Conservation (phyloP, 2,329 filamentous ascomycete species). For the Lizonia empirigonia region DNA sequence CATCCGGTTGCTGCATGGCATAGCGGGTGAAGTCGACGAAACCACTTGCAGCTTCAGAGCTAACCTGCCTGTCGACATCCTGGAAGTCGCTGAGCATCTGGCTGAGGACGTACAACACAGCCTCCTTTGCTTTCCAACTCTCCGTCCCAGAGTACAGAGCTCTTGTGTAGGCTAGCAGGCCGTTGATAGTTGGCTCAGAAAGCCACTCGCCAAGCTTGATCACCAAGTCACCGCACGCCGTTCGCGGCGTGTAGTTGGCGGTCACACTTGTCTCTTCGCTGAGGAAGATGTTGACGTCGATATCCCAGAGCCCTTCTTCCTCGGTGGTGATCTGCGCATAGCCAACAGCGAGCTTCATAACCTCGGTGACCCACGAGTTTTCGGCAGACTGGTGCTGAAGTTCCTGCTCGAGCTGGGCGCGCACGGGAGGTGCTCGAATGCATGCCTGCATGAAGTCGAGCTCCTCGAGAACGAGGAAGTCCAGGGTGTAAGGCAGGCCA, state of each 20-base stretch:
- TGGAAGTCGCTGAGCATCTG: conserved; percentile 82
- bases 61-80: conserved; percentile 75
- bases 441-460: conserved; percentile 93
- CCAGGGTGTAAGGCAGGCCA: conserved; percentile 89
- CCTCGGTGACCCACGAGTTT: conserved; percentile 78
- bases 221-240: conserved; percentile 87
- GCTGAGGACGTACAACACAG: conserved; percentile 82
- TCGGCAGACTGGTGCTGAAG: conserved; percentile 63
- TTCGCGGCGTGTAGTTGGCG: conserved; percentile 93
- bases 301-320: conserved; percentile 94
- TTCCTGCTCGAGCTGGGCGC: conserved; percentile 84
- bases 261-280: conserved; percentile 95
- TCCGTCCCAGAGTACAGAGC: conserved; percentile 66
- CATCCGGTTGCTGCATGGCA: conserved; percentile 72
- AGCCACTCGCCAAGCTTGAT: conserved; percentile 95
- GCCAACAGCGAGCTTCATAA: conserved; percentile 81
- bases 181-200: conserved; percentile 74
- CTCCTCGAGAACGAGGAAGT: conserved; percentile 92
- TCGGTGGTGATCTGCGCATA: conserved; percentile 92
- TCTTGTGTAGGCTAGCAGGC: conserved; percentile 77
- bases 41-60: conserved; percentile 69
- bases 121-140: conserved; percentile 74
- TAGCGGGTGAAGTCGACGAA: conserved; percentile 83
- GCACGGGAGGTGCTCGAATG: conserved; percentile 84
- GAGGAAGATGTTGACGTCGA: conserved; percentile 93